Percentiles rank a stretch among this genome's conserved stretches.
Conservation (phyloP, 129 eudicot species). For the carrot (Daucus carota) region DNA sequence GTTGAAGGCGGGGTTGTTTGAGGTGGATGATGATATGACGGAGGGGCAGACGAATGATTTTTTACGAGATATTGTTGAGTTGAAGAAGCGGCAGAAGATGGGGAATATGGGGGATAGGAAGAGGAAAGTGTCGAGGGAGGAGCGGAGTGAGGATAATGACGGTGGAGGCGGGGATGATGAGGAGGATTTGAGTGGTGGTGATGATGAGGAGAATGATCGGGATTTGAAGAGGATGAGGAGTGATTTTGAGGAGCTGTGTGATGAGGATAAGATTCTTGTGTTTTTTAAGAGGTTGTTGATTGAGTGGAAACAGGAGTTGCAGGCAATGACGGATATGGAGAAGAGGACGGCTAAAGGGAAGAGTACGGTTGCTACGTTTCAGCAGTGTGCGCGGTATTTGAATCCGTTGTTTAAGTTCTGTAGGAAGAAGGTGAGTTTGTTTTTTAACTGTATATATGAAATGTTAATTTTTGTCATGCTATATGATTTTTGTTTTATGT, state of each 20-base stretch:
- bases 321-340: constrained; percentile 74
- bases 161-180: constrained; percentile 58
- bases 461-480: neutral
- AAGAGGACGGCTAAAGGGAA: constrained; percentile 94
- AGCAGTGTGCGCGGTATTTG: constrained; percentile 94
- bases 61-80: constrained; percentile 69
- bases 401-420: constrained; percentile 86
- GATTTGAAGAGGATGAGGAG: constrained; percentile 78
- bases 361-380: constrained; percentile 79
- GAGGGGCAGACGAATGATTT: constrained; percentile 98
- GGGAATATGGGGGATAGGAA: constrained; percentile 77
- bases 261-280: constrained; percentile 94
- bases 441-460: neutral
- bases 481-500: neutral
- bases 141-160: constrained; percentile 60
- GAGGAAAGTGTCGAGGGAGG: constrained; percentile 55
- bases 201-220: constrained; percentile 66
- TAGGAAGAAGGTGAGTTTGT: constrained; percentile 75
- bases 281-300: constrained; percentile 91
- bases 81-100: constrained; percentile 81
- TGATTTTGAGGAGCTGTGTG: constrained; percentile 64
- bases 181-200: constrained; percentile 75
- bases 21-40: constrained; percentile 91
- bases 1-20: constrained; percentile 73
- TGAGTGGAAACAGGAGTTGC: constrained; percentile 91